Evolutionary conservation across 1,284 basidiomycete species (phyloP).

Genomic region (Phylloboletellus chloephorus): DNA sequence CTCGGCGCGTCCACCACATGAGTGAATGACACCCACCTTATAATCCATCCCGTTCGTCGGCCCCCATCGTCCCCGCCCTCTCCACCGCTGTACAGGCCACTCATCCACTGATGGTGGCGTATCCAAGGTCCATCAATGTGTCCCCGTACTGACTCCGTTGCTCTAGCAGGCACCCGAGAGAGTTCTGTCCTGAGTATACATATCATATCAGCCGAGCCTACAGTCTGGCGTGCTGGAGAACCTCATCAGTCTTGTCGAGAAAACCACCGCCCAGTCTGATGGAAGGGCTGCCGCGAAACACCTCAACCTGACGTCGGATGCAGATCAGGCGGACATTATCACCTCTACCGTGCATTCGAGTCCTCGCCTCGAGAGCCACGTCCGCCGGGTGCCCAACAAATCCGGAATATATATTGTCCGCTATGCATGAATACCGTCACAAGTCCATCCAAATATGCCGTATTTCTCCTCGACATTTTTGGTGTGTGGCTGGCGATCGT

Average conservation of each 20-base stretch:
- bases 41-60: too few species aligned
- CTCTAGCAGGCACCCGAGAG: slow-evolving; percentile 5
- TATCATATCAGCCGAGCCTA: slow-evolving; percentile 59
- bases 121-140: slow-evolving; percentile 13
- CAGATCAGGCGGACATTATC: slow-evolving; percentile 56
- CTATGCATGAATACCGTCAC: too few species aligned
- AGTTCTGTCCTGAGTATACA: slow-evolving; percentile 36
- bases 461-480: too few species aligned
- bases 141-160: slow-evolving; percentile 1
- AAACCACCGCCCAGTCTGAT: background rate
- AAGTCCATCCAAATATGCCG: too few species aligned
- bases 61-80: too few species aligned
- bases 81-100: slow-evolving; percentile 1
- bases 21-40: too few species aligned
- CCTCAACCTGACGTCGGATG: slow-evolving; percentile 38
- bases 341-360: slow-evolving; percentile 61
- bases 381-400: slow-evolving; percentile 54
- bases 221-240: slow-evolving; percentile 37
- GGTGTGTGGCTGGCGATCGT: too few species aligned
- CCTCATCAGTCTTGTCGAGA: slow-evolving; percentile 46
- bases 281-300: slow-evolving; percentile 4
- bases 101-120: slow-evolving; percentile 4
- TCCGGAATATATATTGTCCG: too few species aligned
- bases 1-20: too few species aligned
- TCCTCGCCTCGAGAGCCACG: slow-evolving; percentile 61